Evolutionary conservation across 2,329 filamentous ascomycete species (phyloP).

Genomic region (Epicoccum sorghinum): DNA sequence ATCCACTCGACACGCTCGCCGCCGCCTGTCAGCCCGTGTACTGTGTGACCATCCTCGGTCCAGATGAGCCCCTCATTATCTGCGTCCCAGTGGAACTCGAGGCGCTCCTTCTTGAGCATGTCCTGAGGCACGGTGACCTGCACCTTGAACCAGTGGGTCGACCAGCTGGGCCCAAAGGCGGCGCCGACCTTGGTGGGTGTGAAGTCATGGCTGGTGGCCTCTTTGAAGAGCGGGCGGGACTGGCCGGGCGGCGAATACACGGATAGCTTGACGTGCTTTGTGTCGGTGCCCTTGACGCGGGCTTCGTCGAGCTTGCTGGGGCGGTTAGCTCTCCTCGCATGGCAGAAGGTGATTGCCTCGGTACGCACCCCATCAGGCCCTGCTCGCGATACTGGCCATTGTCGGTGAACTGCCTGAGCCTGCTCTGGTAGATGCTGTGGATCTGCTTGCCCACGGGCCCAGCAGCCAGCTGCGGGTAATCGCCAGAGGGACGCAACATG

Average conservation of each 20-base stretch:
- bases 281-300: conserved; percentile 67
- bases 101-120: conserved; percentile 74
- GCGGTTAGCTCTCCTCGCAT: neutral
- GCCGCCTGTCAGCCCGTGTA: conserved; percentile 90
- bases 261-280: conserved; percentile 74
- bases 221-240: conserved; percentile 81
- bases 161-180: conserved; percentile 92
- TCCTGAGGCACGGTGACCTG: conserved; percentile 76
- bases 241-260: conserved; percentile 84
- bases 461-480: conserved; percentile 44
- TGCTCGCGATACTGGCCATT: conserved; percentile 72
- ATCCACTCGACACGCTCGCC: conserved; percentile 93
- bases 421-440: conserved; percentile 80
- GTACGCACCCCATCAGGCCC: conserved; percentile 71
- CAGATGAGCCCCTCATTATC: conserved; percentile 95
- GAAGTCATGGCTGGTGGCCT: conserved; percentile 80
- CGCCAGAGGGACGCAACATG: conserved; percentile 16
- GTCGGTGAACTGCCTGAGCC: conserved; percentile 80
- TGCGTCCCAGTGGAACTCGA: conserved; percentile 97
- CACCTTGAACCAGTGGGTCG: conserved; percentile 96
- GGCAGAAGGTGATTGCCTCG: too few species aligned
- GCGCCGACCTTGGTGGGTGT: conserved; percentile 75
- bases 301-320: conserved; percentile 75
- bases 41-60: conserved; percentile 84
- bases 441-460: conserved; percentile 61